Percentiles rank a stretch among this genome's conserved stretches.
Conservation (phyloP, 192 early-diverging fungal species). For the Backusella australiensis region DNA sequence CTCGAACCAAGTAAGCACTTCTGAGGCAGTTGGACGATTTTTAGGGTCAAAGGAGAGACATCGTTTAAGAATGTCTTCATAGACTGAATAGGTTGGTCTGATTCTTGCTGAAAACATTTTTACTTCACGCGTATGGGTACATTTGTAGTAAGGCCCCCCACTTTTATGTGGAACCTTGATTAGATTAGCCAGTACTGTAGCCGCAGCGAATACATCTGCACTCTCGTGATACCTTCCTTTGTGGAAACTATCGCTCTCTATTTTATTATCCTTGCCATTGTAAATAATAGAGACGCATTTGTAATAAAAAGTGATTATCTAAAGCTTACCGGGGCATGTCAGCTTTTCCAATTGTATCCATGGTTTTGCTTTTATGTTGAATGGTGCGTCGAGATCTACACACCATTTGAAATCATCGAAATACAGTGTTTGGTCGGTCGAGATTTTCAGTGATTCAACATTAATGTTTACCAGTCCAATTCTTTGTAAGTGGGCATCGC, state of each 20-base stretch:
- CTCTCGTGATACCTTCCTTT: not conserved
- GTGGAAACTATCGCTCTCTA: not conserved
- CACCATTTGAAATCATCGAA: not conserved
- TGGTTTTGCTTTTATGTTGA: not conserved
- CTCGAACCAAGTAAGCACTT: not conserved
- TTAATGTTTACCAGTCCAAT: not conserved
- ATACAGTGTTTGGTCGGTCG: not conserved
- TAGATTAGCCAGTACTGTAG: not conserved
- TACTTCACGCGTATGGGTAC: not conserved
- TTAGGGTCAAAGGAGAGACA: not conserved
- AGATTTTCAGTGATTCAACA: not conserved
- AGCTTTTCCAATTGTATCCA: not conserved
- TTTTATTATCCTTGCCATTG: not conserved
- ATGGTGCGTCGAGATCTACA: not conserved
- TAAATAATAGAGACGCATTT: not conserved
- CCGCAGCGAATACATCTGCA: not conserved
- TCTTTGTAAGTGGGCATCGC: not conserved
- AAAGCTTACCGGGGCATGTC: not conserved
- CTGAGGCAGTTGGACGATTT: not conserved
- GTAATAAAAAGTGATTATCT: not conserved
- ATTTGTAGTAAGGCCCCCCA: not conserved
- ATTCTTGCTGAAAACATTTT: not conserved
- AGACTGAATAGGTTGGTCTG: not conserved
- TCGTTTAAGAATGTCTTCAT: not conserved
- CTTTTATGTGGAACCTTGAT: not conserved